Percentiles rank a stretch among this genome's conserved stretches.
These are phyloP conservation scores for Podaxis sp. DNA, from an alignment of 768 basidiomycete genomes.

Conservation along the genomic window DNA sequence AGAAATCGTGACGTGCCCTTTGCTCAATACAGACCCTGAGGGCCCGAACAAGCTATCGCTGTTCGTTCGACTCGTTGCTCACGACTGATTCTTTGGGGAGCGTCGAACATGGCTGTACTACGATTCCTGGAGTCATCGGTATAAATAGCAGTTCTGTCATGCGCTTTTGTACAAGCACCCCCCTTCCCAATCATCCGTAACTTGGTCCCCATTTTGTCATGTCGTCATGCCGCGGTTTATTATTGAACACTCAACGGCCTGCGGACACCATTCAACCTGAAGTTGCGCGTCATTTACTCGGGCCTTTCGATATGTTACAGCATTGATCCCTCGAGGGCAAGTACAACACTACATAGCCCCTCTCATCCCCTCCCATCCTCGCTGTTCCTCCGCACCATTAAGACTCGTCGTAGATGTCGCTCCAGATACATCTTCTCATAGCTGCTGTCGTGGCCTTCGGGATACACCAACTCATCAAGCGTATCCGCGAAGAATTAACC, in stretches of 20 bases:
- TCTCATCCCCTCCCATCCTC: neutral
- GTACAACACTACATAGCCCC: neutral
- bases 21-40: slow-evolving; percentile 37
- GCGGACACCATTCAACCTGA: too few relatives aligned
- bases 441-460: slow-evolving; percentile 16
- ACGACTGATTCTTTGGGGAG: neutral
- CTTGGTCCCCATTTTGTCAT: neutral
- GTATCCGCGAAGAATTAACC: slow-evolving; percentile 26
- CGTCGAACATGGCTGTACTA: too few relatives aligned
- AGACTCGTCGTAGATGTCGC: neutral
- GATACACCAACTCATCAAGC: slow-evolving; percentile 23
- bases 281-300: too few relatives aligned
- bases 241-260: neutral
- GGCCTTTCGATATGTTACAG: neutral
- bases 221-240: neutral
- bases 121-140: neutral
- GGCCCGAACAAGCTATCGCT: slow-evolving; percentile 45
- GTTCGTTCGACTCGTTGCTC: slow-evolving; percentile 23
- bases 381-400: neutral
- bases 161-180: neutral
- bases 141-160: neutral
- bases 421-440: neutral
- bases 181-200: neutral
- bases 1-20: slow-evolving; percentile 39
- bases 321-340: neutral